A percentile compares a stretch with the other conserved stretches of the same genome.
These are phyloP conservation scores for Cladophialophora chaetospira DNA, from an alignment of 2,329 filamentous ascomycete genomes.

Conservation along the genomic window DNA sequence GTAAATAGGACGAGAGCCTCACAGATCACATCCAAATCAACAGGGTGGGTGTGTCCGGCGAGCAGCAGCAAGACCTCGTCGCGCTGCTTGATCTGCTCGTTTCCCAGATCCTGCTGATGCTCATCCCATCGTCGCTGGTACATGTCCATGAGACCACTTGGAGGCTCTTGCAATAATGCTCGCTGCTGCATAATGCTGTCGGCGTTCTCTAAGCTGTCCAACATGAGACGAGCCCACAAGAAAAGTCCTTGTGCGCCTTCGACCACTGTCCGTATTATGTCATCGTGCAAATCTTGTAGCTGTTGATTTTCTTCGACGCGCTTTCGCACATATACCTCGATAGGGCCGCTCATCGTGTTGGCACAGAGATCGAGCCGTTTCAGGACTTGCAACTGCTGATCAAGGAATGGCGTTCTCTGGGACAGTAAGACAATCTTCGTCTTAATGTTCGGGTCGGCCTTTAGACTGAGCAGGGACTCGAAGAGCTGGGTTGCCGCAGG, in stretches of 20 bases:
- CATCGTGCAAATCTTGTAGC: neutral
- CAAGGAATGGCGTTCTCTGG: neutral
- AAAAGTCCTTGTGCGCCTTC: neutral
- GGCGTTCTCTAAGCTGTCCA: neutral
- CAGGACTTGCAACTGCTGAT: neutral
- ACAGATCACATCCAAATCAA: neutral
- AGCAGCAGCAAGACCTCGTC: neutral
- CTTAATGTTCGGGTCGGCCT: neutral
- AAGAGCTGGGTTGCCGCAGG: neutral
- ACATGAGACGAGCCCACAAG: neutral
- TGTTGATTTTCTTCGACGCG: neutral
- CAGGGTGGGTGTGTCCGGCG: neutral
- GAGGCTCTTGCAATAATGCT: neutral
- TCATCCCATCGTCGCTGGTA: neutral
- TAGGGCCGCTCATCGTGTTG: neutral
- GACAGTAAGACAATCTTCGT: neutral
- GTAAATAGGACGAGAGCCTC: neutral
- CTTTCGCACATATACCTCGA: neutral
- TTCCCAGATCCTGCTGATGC: neutral
- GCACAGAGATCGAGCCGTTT: neutral
- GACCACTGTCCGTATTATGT: neutral
- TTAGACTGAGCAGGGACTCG: neutral
- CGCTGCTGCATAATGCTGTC: neutral
- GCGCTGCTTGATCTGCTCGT: neutral
- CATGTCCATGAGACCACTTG: neutral